These are phyloP conservation scores for Yarrowia hollandica DNA, from an alignment of 805 yeast species.

Conservation along the genomic window DNA sequence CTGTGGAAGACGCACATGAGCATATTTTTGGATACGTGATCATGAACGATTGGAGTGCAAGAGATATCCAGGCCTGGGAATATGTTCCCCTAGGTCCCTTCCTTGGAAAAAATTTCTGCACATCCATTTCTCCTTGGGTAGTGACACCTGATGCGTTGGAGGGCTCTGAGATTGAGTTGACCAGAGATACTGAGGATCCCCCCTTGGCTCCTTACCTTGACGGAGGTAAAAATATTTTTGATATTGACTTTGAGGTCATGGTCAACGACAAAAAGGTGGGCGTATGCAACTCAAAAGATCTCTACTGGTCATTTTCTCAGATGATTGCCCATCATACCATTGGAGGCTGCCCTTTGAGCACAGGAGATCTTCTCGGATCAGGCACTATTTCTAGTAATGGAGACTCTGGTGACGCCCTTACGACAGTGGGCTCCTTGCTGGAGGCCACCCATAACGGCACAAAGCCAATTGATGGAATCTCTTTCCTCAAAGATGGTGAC, in stretches of 20 bases:
- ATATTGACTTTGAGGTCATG: conserved; percentile 32
- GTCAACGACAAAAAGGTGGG: conserved; percentile 30
- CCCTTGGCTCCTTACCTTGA: conserved; percentile 33
- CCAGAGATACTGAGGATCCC: conserved; percentile 32
- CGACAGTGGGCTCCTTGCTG: conserved; percentile 34
- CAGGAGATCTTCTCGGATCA: conserved; percentile 38
- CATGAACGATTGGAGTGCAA: conserved; percentile 38
- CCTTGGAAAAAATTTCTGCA: conserved; percentile 36
- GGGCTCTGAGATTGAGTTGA: conserved; percentile 31
- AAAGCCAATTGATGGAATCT: not conserved
- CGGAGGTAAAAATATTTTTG: conserved; percentile 32
- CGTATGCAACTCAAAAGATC: conserved; percentile 31
- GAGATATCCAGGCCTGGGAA: conserved; percentile 39
- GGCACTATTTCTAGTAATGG: conserved; percentile 36
- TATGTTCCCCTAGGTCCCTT: conserved; percentile 38
- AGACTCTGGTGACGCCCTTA: conserved; percentile 26
- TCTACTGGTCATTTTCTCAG: conserved; percentile 36
- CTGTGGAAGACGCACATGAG: conserved; percentile 33
- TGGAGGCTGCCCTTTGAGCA: conserved; percentile 35
- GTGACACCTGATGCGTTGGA: conserved; percentile 36
- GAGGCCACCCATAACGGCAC: conserved; percentile 34
- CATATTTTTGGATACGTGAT: conserved; percentile 37
- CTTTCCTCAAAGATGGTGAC: conserved; percentile 7
- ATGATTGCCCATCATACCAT: conserved; percentile 38
- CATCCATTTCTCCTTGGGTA: conserved; percentile 37